Percentiles rank a stretch among this genome's conserved stretches.
These are phyloP conservation scores for Candida montana DNA, from an alignment of 805 yeast species.

Conservation along the genomic window DNA sequence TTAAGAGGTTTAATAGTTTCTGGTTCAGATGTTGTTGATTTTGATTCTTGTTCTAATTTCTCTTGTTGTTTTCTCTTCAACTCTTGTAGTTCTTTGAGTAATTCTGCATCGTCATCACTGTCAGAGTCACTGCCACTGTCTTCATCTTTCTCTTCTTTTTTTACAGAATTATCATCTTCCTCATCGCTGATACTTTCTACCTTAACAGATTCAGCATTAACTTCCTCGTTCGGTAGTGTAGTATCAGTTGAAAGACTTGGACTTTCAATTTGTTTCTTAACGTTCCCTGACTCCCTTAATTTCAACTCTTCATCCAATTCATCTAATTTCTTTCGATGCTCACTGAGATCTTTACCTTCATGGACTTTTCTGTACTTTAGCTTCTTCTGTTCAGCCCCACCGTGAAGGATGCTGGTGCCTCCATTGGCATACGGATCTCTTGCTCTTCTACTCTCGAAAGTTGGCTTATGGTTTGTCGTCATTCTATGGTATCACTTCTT, in stretches of 20 bases:
- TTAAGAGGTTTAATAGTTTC: slow-evolving; percentile 11
- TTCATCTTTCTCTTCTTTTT: slow-evolving; percentile 31
- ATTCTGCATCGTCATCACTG: slow-evolving; percentile 41
- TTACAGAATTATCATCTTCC: slow-evolving; percentile 27
- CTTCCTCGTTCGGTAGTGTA: too few relatives aligned
- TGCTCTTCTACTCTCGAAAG: slow-evolving; percentile 60
- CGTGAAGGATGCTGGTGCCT: slow-evolving; percentile 5
- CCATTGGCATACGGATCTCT: slow-evolving; percentile 27
- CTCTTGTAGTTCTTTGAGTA: slow-evolving; percentile 35
- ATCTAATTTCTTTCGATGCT: slow-evolving; percentile 14
- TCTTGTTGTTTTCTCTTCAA: slow-evolving; percentile 30
- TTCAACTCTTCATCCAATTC: slow-evolving; percentile 19
- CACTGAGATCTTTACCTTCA: slow-evolving; percentile 1
- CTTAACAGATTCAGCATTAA: too few relatives aligned
- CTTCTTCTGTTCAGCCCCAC: slow-evolving; percentile 45
- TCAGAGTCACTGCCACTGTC: slow-evolving; percentile 32
- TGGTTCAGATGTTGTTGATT: slow-evolving; percentile 24
- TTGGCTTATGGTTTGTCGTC: slow-evolving; percentile 71
- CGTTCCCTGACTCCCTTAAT: slow-evolving; percentile 15
- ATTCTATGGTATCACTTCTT: slow-evolving; percentile 30
- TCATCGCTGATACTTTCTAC: too few relatives aligned
- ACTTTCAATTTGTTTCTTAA: background rate
- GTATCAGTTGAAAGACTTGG: background rate
- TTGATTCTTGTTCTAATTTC: slow-evolving; percentile 20
- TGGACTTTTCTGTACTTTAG: slow-evolving; percentile 38